These are phyloP conservation scores for Phaeosphaeriaceae sp. DNA, from an alignment of 2,329 filamentous ascomycete genomes.

Conservation along the genomic window DNA sequence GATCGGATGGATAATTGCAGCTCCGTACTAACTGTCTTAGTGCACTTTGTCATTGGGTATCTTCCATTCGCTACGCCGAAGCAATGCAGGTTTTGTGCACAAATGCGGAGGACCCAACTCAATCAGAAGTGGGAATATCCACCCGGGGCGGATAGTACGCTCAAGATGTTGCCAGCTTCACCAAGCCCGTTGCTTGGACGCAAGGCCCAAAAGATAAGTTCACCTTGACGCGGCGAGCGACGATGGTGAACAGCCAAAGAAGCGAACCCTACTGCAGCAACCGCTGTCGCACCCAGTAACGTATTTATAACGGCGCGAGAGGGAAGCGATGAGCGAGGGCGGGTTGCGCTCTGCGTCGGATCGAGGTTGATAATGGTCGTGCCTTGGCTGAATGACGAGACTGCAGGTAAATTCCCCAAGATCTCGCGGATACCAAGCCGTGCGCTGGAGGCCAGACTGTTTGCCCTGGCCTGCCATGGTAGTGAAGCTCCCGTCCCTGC, in stretches of 20 bases:
- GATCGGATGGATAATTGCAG: neutral
- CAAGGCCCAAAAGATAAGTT: constrained; percentile 45
- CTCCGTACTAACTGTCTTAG: neutral
- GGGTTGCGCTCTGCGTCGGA: constrained; percentile 11
- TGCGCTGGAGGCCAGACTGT: constrained; percentile 16
- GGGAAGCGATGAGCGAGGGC: constrained; percentile 31
- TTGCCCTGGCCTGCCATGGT: constrained; percentile 33
- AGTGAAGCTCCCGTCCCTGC: constrained; percentile 11
- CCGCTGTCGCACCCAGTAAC: constrained; percentile 29
- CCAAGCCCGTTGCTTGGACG: constrained; percentile 33
- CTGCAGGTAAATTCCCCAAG: constrained; percentile 27
- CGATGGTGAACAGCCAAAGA: constrained; percentile 41
- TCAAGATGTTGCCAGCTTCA: constrained; percentile 42
- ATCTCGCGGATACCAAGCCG: constrained; percentile 27
- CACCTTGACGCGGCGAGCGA: constrained; percentile 39
- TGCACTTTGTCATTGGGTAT: neutral
- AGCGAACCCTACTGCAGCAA: constrained; percentile 29
- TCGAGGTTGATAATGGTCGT: constrained; percentile 13
- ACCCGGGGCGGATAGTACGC: constrained; percentile 29
- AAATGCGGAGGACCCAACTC: neutral
- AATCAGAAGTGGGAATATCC: constrained; percentile 19
- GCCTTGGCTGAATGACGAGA: constrained; percentile 27
- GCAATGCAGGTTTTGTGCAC: constrained; percentile 14
- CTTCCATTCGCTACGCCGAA: constrained; percentile 9
- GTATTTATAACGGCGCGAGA: constrained; percentile 36